Evolutionary conservation across 2,329 filamentous ascomycete species (phyloP).

Genomic region (Drechslera avenae): DNA sequence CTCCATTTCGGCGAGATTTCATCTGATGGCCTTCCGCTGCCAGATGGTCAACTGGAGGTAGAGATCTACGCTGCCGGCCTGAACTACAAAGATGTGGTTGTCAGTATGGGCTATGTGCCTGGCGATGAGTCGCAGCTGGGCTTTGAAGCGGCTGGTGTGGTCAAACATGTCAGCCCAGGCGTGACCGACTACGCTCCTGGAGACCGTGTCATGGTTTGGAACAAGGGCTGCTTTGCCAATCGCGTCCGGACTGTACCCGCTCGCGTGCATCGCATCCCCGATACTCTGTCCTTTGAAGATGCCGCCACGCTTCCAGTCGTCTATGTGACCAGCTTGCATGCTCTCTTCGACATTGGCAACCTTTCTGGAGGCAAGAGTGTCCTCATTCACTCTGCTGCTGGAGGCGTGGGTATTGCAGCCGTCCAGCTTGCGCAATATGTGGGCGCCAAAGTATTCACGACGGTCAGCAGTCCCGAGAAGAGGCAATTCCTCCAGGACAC

Average conservation of each 20-base stretch:
- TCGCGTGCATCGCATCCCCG: neutral
- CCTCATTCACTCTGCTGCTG: slow-evolving; percentile 19
- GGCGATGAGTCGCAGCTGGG: too few relatives aligned
- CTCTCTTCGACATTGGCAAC: slow-evolving; percentile 1
- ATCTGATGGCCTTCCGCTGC: too few relatives aligned
- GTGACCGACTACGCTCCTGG: neutral
- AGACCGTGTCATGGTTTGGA: neutral
- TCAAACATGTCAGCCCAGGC: neutral
- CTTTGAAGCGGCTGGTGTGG: neutral
- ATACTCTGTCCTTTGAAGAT: neutral
- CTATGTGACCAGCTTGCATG: slow-evolving; percentile 6
- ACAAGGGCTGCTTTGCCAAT: neutral
- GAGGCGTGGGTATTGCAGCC: slow-evolving; percentile 21
- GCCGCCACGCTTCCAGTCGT: slow-evolving; percentile 6
- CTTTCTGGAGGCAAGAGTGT: slow-evolving; percentile 7
- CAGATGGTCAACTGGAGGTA: too few relatives aligned
- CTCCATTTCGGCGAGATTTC: too few relatives aligned
- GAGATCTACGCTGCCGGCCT: too few relatives aligned
- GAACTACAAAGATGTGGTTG: too few relatives aligned
- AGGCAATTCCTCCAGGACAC: slow-evolving; percentile 13
- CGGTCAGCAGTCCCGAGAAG: slow-evolving; percentile 18
- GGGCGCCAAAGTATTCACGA: too few relatives aligned
- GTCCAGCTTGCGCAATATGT: slow-evolving; percentile 18
- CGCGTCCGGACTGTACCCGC: too few relatives aligned
- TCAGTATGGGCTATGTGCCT: too few relatives aligned